Evolutionary conservation across 1,139 yeast genomes (phyloP), one percentile per base, ranked within the genome.

Genomic region (Zygosaccharomyces sapae): DNA sequence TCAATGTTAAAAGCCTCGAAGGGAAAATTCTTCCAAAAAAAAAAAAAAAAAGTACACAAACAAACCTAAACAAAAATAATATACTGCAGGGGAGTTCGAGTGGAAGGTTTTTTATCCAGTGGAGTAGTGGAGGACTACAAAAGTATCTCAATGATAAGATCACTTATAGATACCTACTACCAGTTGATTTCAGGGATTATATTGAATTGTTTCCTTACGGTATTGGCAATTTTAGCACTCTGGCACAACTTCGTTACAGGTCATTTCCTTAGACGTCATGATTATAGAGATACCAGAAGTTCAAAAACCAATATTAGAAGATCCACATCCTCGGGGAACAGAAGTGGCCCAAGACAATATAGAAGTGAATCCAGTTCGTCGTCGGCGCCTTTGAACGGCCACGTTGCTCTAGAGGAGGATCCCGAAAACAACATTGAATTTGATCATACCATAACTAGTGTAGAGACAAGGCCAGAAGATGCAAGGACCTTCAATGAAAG

Each of bases 401-500:
- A 41, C 27, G 31, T 34, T n/a, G 56, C 48, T 45, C 30, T 57
- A 1, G 62, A 55, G 37, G 49, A 46, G 20, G 65, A 60, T 30
- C 53, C 46, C 1, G 58, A 52, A 7, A 54, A 58, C 44, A 58
- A 61, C 37, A 58, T 61, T 5, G 65, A 62, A 41, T 59, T 55
- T 34, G 65, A 61, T 42, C 62, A 58, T 38, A 58, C 61, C 2
- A 51, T 61, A 10, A 56, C 62, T 5, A 51, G 52, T 31, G 44
- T 46, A n/a, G 50, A 47, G 16, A 44, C 53, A 9, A 41, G 46
- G 20, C 49, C 48, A 5, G 48, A 46, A 12, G 46, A 41, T 29
- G 35, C 48, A 9, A 44, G 34, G 3, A 24, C 38, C 10, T 30
- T 27, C 24, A 33, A 36, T 9, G 44, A 63, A 84, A 5, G 79